Evolutionary conservation across 208 protist species (phyloP).

Genomic region (Leishmania martiniquensis): DNA sequence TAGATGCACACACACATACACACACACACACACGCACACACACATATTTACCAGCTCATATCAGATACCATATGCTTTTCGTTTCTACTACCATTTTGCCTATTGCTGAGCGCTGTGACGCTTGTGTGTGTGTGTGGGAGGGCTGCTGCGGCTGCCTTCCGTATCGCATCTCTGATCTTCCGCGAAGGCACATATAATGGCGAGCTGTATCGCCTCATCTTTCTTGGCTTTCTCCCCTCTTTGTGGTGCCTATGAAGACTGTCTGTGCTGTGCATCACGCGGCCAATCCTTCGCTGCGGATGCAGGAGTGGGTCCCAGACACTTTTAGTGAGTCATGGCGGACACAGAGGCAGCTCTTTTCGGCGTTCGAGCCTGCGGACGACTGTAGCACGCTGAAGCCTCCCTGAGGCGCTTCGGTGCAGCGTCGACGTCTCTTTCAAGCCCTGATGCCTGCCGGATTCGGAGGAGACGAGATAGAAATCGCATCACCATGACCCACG

Average conservation of each 20-base stretch:
- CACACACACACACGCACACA: not conserved
- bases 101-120: not conserved
- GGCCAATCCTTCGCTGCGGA: not conserved
- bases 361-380: not conserved
- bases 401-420: not conserved
- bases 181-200: not conserved
- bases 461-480: not conserved
- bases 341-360: not conserved
- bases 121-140: too few species aligned
- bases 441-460: not conserved
- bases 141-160: not conserved
- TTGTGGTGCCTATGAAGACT: not conserved
- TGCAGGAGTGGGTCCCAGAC: not conserved
- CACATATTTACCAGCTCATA: too few species aligned
- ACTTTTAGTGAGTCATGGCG: not conserved
- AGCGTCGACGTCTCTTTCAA: not conserved
- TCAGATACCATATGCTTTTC: not conserved
- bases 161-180: not conserved
- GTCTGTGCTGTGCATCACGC: not conserved
- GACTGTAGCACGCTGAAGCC: not conserved
- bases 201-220: not conserved
- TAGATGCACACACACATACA: too few species aligned
- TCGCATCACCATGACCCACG: not conserved
- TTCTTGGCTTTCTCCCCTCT: not conserved
- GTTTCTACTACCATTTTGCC: not conserved